Conservation (phyloP, 768 basidiomycete species). For the Amanita pseudoporphyria region DNA sequence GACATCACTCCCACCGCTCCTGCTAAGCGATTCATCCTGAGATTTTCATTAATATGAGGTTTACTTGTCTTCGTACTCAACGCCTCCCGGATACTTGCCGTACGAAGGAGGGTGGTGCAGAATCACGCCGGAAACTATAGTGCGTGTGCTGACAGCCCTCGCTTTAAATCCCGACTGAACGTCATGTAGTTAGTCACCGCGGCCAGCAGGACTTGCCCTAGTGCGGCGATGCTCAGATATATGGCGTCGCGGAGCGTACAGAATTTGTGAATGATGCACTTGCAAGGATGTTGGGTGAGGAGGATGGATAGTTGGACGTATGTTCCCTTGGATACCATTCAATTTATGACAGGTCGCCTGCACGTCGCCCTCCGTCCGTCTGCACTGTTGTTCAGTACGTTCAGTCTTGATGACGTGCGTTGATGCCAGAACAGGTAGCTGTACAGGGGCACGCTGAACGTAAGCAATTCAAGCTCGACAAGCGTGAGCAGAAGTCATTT, state of each 20-base stretch:
- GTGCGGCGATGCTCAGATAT: conserved; percentile 90
- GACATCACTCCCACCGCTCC: not conserved
- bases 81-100: conserved; percentile 65
- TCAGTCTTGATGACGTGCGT: too few species aligned
- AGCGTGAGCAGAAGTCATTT: conserved; percentile 70
- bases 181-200: conserved; percentile 67
- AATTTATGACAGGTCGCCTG: too few species aligned
- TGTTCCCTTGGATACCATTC: too few species aligned
- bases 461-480: conserved; percentile 91
- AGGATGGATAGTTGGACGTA: too few species aligned
- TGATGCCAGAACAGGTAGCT: conserved; percentile 88
- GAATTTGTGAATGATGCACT: conserved; percentile 73
- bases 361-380: too few species aligned
- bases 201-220: conserved; percentile 74
- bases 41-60: conserved; percentile 90
- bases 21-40: conserved; percentile 20
- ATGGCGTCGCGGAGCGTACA: conserved; percentile 91
- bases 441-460: conserved; percentile 82
- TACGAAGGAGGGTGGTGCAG: conserved; percentile 98
- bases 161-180: conserved; percentile 1
- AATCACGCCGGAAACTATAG: too few species aligned
- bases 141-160: conserved; percentile 27
- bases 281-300: conserved; percentile 57
- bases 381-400: too few species aligned
- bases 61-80: conserved; percentile 62